Evolutionary conservation across 1,284 basidiomycete genomes (phyloP), one percentile per base, ranked within the genome.

Genomic region (Puccinia hordei): DNA sequence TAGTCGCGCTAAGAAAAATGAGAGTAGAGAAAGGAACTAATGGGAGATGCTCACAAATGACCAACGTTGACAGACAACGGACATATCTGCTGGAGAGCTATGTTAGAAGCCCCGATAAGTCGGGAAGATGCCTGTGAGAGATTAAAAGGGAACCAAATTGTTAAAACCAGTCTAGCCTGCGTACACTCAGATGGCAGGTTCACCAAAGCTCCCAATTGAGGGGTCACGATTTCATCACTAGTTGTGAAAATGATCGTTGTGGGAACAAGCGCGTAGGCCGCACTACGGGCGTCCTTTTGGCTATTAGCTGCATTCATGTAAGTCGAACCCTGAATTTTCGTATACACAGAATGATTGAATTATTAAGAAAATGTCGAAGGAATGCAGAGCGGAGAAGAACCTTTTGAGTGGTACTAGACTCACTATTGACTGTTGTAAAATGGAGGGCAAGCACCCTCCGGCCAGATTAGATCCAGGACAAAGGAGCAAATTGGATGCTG

Each of bases 201-300:
- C 41, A 78, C 75, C 4, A n/a, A 24, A 30, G 1, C 0, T 15
- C 63, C 63, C 46, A 57, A 15, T 27, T 82, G 81, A 27, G 82
- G 81, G 27, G 49, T 66, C 35, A 83, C 73, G 27, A 83, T 57
- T 27, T 83, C 82, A 76, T 83, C 82, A 38, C 63, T 63, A 2
- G 24, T 12, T 30, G 74, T 81, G 72, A 72, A 81, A 46, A 82
- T 68, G 30, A 81, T 81, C 15, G 82, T 82, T 0, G 81, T 82
- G 33, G 81, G 61, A 6, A 82, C 46, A 12, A 77, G 77, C 13
- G 82, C 82, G 5, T 59, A 44, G 33, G 38, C 27, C 30, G 72
- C 81, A 30, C 69, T 68, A 12, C 38, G 38, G 9, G 17, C 44
- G 33, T 77, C 65, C 13, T n/a, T 68, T 3, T 24, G 1, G 33